These are phyloP conservation scores for Lepidium aucheri DNA, from an alignment of 345 rosid species.

Conservation along the genomic window DNA sequence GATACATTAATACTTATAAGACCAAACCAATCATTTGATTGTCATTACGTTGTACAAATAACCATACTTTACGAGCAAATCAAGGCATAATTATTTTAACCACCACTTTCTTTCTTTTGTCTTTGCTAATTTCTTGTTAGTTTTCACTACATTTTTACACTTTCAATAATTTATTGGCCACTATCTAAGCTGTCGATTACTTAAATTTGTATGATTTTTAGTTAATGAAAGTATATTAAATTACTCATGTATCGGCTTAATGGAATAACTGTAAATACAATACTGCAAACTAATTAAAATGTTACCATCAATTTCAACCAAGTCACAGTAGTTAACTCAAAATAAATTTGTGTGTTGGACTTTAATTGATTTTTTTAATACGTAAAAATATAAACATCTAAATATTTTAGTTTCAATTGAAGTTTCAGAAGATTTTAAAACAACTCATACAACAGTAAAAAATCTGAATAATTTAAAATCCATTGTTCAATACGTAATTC, in stretches of 20 bases:
- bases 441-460: too few relatives aligned
- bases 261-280: background rate
- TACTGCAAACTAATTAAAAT: background rate
- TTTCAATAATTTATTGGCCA: background rate
- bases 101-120: background rate
- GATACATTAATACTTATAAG: background rate
- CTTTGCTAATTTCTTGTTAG: background rate
- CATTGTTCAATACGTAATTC: too few relatives aligned
- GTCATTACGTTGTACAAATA: constrained; percentile 13
- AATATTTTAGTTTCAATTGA: too few relatives aligned
- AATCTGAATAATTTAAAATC: too few relatives aligned
- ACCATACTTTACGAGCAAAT: constrained; percentile 13
- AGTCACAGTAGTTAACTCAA: background rate
- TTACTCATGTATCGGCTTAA: background rate
- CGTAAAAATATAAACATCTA: too few relatives aligned
- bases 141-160: background rate
- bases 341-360: background rate
- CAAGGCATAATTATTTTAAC: constrained; percentile 11
- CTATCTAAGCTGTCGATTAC: background rate
- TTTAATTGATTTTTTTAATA: too few relatives aligned
- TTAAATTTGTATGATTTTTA: background rate
- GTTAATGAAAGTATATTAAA: background rate
- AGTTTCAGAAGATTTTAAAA: too few relatives aligned
- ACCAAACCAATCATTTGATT: constrained; percentile 10
- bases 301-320: background rate